These are phyloP conservation scores for Calonectria hongkongensis DNA, from an alignment of 2,329 filamentous ascomycete species.

Conservation along the genomic window DNA sequence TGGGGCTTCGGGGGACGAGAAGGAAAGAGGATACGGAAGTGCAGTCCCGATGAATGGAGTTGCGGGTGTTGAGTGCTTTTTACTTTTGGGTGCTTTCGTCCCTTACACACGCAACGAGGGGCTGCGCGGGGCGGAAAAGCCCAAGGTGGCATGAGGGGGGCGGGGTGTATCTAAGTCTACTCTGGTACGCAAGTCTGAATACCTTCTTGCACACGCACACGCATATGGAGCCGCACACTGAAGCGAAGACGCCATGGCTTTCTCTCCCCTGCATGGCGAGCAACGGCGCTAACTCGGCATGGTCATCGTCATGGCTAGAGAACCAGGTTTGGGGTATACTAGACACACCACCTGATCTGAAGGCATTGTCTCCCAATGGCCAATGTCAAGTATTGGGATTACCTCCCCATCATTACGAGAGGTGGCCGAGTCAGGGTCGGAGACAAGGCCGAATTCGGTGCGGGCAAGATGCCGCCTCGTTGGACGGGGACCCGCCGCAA, in stretches of 20 bases:
- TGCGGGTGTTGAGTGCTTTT: conserved; percentile 32
- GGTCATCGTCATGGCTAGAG: background rate
- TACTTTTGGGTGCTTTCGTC: conserved; percentile 6
- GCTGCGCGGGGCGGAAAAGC: conserved; percentile 27
- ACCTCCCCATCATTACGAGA: conserved; percentile 5
- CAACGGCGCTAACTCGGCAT: conserved; percentile 33
- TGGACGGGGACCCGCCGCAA: conserved; percentile 28
- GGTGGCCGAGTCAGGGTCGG: conserved; percentile 29
- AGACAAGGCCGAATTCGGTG: conserved; percentile 34
- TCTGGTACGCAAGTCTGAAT: conserved; percentile 17
- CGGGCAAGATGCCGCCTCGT: conserved; percentile 34
- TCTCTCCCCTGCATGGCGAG: conserved; percentile 19
- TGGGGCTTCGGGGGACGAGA: conserved; percentile 1
- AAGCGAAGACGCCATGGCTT: conserved; percentile 14
- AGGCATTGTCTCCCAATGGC: conserved; percentile 19
- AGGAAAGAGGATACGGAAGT: conserved; percentile 25
- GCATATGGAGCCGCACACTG: background rate
- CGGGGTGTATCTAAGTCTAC: conserved; percentile 18
- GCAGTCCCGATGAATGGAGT: conserved; percentile 29
- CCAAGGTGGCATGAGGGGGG: conserved; percentile 41
- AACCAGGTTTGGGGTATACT: conserved; percentile 1
- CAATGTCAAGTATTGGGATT: conserved; percentile 22
- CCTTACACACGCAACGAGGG: conserved; percentile 13
- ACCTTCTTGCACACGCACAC: conserved; percentile 15
- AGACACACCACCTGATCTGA: conserved; percentile 19